Evolutionary conservation across 1,139 yeast genomes (phyloP), one percentile per base, ranked within the genome.

Genomic region (Taiozyma onychis): DNA sequence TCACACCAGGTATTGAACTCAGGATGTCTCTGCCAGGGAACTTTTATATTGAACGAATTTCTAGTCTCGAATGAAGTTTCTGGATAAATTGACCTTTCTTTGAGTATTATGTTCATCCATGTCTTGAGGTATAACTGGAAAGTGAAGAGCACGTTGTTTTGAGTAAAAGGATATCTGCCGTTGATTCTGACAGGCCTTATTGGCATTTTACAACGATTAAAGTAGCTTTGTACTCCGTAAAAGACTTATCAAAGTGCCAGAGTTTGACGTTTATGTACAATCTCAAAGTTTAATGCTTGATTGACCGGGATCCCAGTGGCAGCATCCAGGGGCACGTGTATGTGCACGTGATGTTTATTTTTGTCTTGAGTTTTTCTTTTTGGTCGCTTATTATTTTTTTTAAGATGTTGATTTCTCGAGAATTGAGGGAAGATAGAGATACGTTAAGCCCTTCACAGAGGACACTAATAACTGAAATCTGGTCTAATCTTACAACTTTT

Each of bases 1-100:
- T 51, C 45, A 4, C 55, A 45, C 50, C 62, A 60, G 8, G 51
- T 45, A 14, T 50, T 48, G 5, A 60, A 52, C 11, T 43, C 50
- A 3, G 62, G 61, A 45, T 56, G 60, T 44, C 64, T 41, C 35
- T 49, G 53, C 49, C 44, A 52, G 3, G 62, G 59, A 3, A 55
- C 51, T 22, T 45, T 34, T 5, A 60, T n/a, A 37, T 56, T 54
- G 49, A 60, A 60, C 1, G 57, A 51, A 26, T 55, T 55, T 16
- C 59, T 47, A 9, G 44, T 16, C 32, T 57, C 61, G 41, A 51
- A 60, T 2, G 58, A 48, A 4, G 49, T 45, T 3, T 21, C 13
- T 3, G 61, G 61, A 39, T 60, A 60, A 5, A 59, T 27, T 5
- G 45, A 28, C 11, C 64, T 52, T 44, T 59, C 64, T 39, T 50